Base-by-base conservation (phyloP, 2,329 filamentous ascomycete genomes). In the Gaeumannomyces sp. region DNA sequence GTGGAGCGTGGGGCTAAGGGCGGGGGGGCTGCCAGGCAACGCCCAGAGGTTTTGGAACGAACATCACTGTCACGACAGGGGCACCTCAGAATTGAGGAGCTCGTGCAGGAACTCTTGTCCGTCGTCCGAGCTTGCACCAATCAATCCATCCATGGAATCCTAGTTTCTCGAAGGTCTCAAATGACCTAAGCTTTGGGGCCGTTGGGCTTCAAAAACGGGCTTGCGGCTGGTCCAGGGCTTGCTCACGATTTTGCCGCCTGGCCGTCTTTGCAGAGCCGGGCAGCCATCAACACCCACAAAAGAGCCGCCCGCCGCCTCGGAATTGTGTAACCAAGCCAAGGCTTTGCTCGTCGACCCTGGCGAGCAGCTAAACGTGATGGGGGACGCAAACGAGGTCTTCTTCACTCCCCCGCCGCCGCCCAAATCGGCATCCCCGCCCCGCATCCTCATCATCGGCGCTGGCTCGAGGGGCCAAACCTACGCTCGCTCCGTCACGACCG, bases 401-500 rank as follows among this genome's bases (percentile, higher is more conserved):
- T 66, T 71, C 65, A 72, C 77, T 6, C 77, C 75, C 4, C 71
- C 77, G 13, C 79, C 76, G 60, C 80, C 80, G 11, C 72, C 77
- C 59, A 76, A 78, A 73, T 83, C 84, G 3, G 73, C 76, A 7
- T 77, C 73, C 38, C 82, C 85, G 29, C 85, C 88, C 3, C 86
- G 89, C 62, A 86, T 96, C 71, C 81, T 96, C 64, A 84, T 96
- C 71, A 88, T 96, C 70, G 93, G 93, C 27, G 92, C 91, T 10
- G 92, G 93, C 45, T 91, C 89, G 61, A 87, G 93, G 50, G 93
- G 93, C 19, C 83, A 84, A 63, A 84, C 86, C 35, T 96, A 96
- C 73, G 90, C 89, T 38, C 80, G 82, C 66, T 89, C 89, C 63
- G 87, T 92, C 11, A 76, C 79, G n/a, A 79, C 81, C 22, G 85